phyloP scores from a whole-genome alignment of 805 yeast species.

The Yamadazyma sp. region DNA sequence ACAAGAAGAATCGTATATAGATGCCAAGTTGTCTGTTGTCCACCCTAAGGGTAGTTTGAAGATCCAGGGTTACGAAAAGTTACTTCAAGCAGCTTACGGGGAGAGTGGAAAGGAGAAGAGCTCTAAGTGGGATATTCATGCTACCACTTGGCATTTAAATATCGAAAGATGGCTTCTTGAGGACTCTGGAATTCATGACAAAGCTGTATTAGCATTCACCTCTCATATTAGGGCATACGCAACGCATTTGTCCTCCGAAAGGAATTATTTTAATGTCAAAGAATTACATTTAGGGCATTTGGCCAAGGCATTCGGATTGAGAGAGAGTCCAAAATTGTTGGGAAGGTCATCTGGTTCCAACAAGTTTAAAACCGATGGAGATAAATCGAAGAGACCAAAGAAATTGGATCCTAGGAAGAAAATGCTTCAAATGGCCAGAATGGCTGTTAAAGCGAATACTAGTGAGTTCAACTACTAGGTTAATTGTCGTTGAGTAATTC shows the following conservation, averaged over 20 bases:
- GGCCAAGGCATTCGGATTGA: constrained; percentile 89
- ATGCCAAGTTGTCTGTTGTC: constrained; percentile 42
- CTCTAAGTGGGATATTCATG: constrained; percentile 84
- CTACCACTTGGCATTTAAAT: constrained; percentile 93
- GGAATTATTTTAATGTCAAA: constrained; percentile 77
- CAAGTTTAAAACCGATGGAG: constrained; percentile 11
- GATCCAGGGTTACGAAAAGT: constrained; percentile 33
- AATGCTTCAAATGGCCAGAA: constrained; percentile 73
- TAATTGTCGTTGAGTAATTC: constrained; percentile 1
- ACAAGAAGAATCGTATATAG: constrained; percentile 79
- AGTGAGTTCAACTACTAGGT: constrained; percentile 68
- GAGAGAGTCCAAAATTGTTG: constrained; percentile 89
- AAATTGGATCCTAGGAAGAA: constrained; percentile 70
- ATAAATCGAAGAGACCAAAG: constrained; percentile 33
- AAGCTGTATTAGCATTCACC: constrained; percentile 79
- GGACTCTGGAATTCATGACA: constrained; percentile 55
- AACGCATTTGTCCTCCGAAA: constrained; percentile 83
- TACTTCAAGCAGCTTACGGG: constrained; percentile 36
- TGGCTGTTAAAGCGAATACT: constrained; percentile 60
- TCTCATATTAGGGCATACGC: constrained; percentile 95
- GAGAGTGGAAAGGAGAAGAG: constrained; percentile 35
- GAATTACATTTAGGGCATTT: constrained; percentile 89
- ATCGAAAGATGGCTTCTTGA: constrained; percentile 87
- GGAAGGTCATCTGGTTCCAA: constrained; percentile 43
- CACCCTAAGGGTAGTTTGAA: constrained; percentile 40